Conservation (phyloP, 2,329 filamentous ascomycete species). For the Diaporthe longicolla region DNA sequence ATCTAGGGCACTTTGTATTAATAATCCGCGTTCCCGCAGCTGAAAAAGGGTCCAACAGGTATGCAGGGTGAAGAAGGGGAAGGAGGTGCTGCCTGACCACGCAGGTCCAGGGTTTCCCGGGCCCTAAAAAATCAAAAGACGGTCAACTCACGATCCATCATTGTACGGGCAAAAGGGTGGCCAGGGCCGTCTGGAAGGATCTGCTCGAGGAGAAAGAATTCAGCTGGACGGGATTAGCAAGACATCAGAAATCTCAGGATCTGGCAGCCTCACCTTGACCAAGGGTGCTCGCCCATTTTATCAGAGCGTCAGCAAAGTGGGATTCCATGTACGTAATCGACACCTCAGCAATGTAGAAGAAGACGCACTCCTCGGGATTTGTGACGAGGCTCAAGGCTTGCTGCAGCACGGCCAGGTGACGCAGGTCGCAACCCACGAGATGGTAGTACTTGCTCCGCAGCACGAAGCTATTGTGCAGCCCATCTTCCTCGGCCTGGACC, state of each 20-base stretch:
- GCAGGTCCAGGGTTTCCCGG: not conserved
- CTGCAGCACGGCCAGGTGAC: constrained; percentile 74
- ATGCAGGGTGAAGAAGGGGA: not conserved
- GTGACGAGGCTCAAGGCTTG: constrained; percentile 71
- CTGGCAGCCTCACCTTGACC: constrained; percentile 67
- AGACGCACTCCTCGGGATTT: constrained; percentile 68
- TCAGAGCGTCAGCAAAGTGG: constrained; percentile 78
- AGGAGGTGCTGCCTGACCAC: not conserved
- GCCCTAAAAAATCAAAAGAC: not conserved
- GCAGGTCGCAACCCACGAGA: constrained; percentile 86
- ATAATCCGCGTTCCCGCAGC: not conserved
- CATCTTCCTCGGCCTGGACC: constrained; percentile 57
- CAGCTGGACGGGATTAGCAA: constrained; percentile 64
- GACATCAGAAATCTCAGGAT: not conserved
- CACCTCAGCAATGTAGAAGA: constrained; percentile 90
- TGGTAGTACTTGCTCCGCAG: constrained; percentile 79
- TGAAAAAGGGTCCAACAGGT: not conserved
- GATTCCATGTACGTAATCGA: constrained; percentile 92
- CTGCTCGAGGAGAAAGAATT: constrained; percentile 91
- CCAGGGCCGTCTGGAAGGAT: constrained; percentile 82
- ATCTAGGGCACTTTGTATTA: constrained; percentile 53
- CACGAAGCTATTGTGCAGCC: constrained; percentile 59
- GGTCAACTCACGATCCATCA: constrained; percentile 71
- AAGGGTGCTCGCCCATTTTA: constrained; percentile 82
- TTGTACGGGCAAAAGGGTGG: constrained; percentile 89